Evolutionary conservation across 306 rosid genomes (phyloP).

Genomic region (Arachis hypogaea): DNA sequence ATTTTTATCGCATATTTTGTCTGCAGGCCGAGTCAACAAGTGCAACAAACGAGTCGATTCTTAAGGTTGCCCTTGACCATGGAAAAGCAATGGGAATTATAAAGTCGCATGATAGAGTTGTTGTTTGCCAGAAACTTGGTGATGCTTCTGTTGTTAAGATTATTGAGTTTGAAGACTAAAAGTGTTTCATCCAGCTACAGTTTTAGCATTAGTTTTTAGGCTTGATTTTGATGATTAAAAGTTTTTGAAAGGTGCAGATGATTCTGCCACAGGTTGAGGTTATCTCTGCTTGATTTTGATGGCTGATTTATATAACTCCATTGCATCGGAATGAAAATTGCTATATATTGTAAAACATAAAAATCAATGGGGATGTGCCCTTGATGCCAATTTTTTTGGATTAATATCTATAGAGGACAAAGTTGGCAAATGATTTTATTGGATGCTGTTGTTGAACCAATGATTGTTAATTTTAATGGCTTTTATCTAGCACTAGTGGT

Average conservation of each 20-base stretch:
- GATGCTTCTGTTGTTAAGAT: constrained; percentile 97
- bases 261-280: constrained; percentile 42
- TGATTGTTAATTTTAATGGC: not conserved
- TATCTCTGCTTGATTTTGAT: constrained; percentile 47
- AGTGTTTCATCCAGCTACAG: constrained; percentile 26
- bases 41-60: constrained; percentile 90
- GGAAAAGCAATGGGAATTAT: constrained; percentile 85
- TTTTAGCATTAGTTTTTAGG: constrained; percentile 18
- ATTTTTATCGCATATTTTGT: not conserved
- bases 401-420: constrained; percentile 27
- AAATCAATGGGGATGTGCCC: constrained; percentile 40
- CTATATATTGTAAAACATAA: constrained; percentile 34
- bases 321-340: constrained; percentile 30
- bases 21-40: constrained; percentile 90
- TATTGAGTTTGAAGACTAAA: constrained; percentile 92
- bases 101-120: constrained; percentile 91
- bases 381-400: constrained; percentile 35
- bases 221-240: not conserved
- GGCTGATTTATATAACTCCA: constrained; percentile 25
- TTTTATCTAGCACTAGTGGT: not conserved
- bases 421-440: constrained; percentile 30
- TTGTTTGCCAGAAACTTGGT: constrained; percentile 98
- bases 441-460: constrained; percentile 26
- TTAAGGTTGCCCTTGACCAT: constrained; percentile 95
- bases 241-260: constrained; percentile 39